phyloP scores from a whole-genome alignment of 352 stramenopile species.

The Phytophthora hybrid region DNA sequence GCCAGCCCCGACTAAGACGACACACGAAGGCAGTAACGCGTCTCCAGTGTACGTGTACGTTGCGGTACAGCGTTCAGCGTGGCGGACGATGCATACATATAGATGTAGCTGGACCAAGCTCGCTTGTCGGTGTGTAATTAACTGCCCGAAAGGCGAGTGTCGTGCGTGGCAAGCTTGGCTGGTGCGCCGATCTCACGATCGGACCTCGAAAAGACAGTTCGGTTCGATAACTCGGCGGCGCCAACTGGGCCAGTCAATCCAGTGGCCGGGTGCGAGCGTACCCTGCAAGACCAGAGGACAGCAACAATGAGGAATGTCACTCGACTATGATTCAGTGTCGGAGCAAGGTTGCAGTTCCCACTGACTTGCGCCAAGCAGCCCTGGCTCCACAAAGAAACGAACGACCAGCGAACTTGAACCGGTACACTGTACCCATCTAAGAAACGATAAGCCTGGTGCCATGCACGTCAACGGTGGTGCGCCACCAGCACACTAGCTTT shows the following conservation, averaged over 20 bases:
- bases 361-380: slow-evolving; percentile 5
- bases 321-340: no score
- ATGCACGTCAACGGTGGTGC: no score
- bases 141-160: slow-evolving; percentile 20
- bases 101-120: background rate
- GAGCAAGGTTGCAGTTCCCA: background rate
- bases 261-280: background rate
- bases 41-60: slow-evolving; percentile 2
- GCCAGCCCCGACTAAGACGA: slow-evolving; percentile 15
- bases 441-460: background rate
- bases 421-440: background rate
- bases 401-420: slow-evolving; percentile 20
- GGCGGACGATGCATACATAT: slow-evolving; percentile 12
- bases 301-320: background rate
- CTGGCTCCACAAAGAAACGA: slow-evolving; percentile 7
- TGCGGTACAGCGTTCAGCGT: slow-evolving; percentile 10
- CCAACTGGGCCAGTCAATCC: slow-evolving; percentile 7
- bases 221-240: background rate
- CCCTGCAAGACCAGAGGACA: no score
- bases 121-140: slow-evolving; percentile 28
- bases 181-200: slow-evolving; percentile 28
- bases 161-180: slow-evolving; percentile 2
- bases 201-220: slow-evolving; percentile 26
- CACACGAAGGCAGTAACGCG: slow-evolving; percentile 1
- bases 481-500: no score